phyloP scores from a whole-genome alignment of 176 grass and related monocot species.

The Lolium rigidum region DNA sequence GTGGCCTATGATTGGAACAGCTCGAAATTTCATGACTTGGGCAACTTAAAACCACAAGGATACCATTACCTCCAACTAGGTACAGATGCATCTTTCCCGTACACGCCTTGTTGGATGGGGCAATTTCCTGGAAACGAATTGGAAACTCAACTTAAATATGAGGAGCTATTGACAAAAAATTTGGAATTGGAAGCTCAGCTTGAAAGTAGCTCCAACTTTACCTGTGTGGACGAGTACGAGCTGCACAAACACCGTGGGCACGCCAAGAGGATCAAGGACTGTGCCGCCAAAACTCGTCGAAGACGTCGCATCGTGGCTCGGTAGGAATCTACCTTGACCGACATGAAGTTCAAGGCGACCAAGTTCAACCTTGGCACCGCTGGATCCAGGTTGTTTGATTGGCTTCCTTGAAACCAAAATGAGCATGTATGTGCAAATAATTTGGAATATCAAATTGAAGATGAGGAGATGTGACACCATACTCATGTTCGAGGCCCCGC shows the following conservation, averaged over 20 bases:
- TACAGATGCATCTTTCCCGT: neutral
- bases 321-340: neutral
- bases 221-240: neutral
- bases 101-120: conserved; percentile 29
- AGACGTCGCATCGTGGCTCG: neutral
- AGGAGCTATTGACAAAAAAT: neutral
- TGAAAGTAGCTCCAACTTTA: neutral
- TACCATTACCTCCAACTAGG: neutral
- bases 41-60: neutral
- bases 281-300: neutral
- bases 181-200: neutral
- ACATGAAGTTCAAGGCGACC: neutral
- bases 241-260: neutral
- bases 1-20: neutral
- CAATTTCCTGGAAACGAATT: conserved; percentile 3
- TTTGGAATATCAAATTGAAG: no score
- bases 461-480: no score
- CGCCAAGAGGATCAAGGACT: neutral
- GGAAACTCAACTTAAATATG: neutral
- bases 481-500: no score
- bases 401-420: no score
- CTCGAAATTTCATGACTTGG: conserved; percentile 14
- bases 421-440: no score
- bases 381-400: no score
- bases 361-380: neutral